phyloP scores from a whole-genome alignment of 78 protist genomes.

The Bigelowiella natans region DNA sequence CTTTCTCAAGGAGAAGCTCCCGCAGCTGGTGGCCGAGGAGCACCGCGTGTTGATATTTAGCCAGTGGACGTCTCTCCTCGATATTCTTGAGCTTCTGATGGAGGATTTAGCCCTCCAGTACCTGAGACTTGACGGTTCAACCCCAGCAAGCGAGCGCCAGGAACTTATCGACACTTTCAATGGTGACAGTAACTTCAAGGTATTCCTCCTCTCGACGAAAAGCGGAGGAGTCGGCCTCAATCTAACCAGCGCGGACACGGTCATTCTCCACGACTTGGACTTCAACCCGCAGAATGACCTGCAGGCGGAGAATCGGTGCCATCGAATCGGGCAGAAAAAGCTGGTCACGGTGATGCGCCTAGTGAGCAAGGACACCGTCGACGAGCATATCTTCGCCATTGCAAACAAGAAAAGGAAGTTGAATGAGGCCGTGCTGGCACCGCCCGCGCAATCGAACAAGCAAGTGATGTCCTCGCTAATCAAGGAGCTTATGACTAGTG shows the following conservation, averaged over 20 bases:
- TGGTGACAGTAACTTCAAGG: neutral
- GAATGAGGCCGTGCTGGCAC: neutral
- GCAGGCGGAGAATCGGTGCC: conserved; percentile 51
- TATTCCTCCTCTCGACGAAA: conserved; percentile 47
- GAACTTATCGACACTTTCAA: conserved; percentile 13
- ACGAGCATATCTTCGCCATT: neutral
- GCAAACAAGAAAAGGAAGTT: neutral
- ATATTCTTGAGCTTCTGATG: conserved; percentile 25
- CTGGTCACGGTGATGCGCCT: neutral
- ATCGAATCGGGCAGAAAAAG: conserved; percentile 47
- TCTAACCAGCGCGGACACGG: conserved; percentile 55
- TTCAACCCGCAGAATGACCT: conserved; percentile 66
- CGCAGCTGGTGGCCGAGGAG: conserved; percentile 3
- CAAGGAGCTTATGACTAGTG: no score
- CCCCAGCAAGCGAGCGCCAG: neutral
- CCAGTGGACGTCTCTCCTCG: conserved; percentile 31
- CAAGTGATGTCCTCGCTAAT: no score
- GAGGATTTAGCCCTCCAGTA: neutral
- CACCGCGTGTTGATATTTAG: conserved; percentile 41
- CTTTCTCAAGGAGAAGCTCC: conserved; percentile 33
- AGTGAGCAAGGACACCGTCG: neutral
- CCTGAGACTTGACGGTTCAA: neutral
- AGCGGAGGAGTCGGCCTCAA: conserved; percentile 71
- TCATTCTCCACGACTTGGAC: conserved; percentile 63
- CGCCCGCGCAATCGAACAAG: neutral